Base-by-base conservation (phyloP, 768 basidiomycete genomes). In the Cantharellus anzutake region DNA sequence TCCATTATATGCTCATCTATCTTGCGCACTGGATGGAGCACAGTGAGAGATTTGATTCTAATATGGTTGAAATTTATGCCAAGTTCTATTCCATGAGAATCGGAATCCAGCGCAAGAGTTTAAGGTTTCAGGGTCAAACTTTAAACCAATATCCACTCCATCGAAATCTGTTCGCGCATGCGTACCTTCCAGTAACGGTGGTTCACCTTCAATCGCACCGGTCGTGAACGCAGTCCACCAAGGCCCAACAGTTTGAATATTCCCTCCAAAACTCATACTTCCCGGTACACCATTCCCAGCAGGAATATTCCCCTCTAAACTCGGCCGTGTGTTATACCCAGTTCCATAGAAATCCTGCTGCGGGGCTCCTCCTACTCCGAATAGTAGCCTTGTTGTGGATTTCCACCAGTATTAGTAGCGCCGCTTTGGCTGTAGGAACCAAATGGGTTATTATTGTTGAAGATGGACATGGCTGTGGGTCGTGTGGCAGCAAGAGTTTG, bases 181-280 rank as follows among this genome's bases (percentile, higher is more conserved):
- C 75, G 65, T 64, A 90, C 94, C 94, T 80, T 99, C 83, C 58
- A 99, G 78, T 67, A 99, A 72, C 41, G 94, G 92, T 56, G 91
- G 88, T 67, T 99, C 96, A 39, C 93, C 94, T 69, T 96, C 93
- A 60, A 94, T 82, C 7, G 90, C 92, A 57, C 90, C 91, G 2
- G 90, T 91, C 40, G 92, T 91, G 73, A 97, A 94, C 41, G 92
- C 92, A 35, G 87, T 87, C 86, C 90, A 92, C 92, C 92, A 97
- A 16, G 80, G 78, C 2, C 84, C 86, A 29, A 75, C 72, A 2
- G 77, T 69, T 66, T 87, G 83, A 48, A 92, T 89, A 67, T 76
- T 82, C 39, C 89, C 86, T 3, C 80, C 79, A 65, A 80, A 88
- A 0, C 73, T 69, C 52, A 77, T 14, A 50, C 61, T 73, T 4